Percentiles rank a stretch among this genome's conserved stretches.
These are phyloP conservation scores for Fusarium nanum DNA, from an alignment of 2,329 filamentous ascomycete species.

Conservation along the genomic window DNA sequence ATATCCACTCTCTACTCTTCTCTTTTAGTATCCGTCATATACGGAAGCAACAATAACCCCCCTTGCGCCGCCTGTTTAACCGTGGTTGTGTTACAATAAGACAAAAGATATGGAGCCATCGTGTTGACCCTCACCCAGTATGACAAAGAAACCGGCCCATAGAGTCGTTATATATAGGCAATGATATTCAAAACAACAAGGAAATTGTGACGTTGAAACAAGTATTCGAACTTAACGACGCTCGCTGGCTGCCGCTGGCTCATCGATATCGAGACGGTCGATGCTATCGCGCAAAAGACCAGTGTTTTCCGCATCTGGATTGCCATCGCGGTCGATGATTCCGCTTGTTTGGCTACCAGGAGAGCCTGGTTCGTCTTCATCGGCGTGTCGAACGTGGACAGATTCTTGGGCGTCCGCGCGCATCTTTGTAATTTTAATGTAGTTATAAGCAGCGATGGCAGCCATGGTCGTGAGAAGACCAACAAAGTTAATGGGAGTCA, in stretches of 20 bases:
- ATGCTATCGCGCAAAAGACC: constrained; percentile 58
- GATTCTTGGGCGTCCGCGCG: constrained; percentile 74
- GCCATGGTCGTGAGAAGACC: constrained; percentile 89
- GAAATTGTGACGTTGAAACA: constrained; percentile 24
- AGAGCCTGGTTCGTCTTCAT: constrained; percentile 44
- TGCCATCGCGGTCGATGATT: constrained; percentile 57
- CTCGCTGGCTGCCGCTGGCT: constrained; percentile 37
- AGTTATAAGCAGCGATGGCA: constrained; percentile 92
- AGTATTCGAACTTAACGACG: constrained; percentile 31
- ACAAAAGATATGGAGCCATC: constrained; percentile 27
- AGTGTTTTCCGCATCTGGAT: constrained; percentile 58
- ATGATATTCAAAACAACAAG: constrained; percentile 29
- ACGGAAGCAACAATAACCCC: constrained; percentile 15
- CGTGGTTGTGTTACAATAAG: constrained; percentile 35
- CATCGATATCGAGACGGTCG: constrained; percentile 53
- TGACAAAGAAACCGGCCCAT: constrained; percentile 24
- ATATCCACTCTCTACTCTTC: not conserved
- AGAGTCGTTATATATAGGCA: constrained; percentile 30
- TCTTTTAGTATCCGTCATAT: constrained; percentile 5
- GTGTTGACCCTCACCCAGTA: constrained; percentile 17
- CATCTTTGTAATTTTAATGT: constrained; percentile 93
- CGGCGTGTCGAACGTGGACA: constrained; percentile 58
- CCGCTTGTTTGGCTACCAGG: constrained; percentile 55
- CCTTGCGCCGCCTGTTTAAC: constrained; percentile 13
- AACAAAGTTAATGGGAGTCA: constrained; percentile 88